Evolutionary conservation across 2,329 filamentous ascomycete genomes (phyloP), one percentile per base, ranked within the genome.

Genomic region (Laburnicola sp.): DNA sequence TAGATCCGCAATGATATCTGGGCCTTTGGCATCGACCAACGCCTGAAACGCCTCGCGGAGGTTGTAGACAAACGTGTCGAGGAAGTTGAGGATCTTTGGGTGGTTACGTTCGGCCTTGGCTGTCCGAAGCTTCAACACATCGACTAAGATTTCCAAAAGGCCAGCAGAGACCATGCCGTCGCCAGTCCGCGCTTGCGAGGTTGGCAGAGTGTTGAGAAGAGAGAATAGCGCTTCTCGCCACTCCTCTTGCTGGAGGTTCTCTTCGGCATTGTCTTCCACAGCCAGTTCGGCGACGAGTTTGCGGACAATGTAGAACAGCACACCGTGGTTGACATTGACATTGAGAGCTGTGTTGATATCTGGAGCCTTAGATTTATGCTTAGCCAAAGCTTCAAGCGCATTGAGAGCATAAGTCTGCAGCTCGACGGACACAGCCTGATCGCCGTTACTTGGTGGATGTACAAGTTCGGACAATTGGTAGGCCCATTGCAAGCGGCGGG

Each of bases 241-340:
- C 63, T 94, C 86, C 67, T 96, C 91, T 65, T 94, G 86, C 51
- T 85, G 83, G 4, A 69, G 51, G n/a, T 83, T 83, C 50, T 83
- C 80, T 57, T 85, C 81, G 22, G 82, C 28, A 21, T 51, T 59
- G 10, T 72, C 70, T 34, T 84, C 79, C 22, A 60, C 56, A 23
- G 60, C 85, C 76, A 99, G 87, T 57, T 91, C 89, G 16, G 87
- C 86, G 50, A 97, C 89, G 7, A 91, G 89, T 73, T 96, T 97
- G 49, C 93, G 85, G 43, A 96, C 87, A 59, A 97, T 83, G 66
- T 97, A 97, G 60, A 97, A 87, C 38, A 99, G 80, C 27, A 97
- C 88, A 10, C 94, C 95, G 64, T 99, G 95, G 64, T 96, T 97
- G 32, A 97, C 93, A 62, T 93, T 96, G 47, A 95, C 90, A 65